These are phyloP conservation scores for Clavariopsis aquatica DNA, from an alignment of 495 filamentous ascomycete genomes.

Conservation along the genomic window DNA sequence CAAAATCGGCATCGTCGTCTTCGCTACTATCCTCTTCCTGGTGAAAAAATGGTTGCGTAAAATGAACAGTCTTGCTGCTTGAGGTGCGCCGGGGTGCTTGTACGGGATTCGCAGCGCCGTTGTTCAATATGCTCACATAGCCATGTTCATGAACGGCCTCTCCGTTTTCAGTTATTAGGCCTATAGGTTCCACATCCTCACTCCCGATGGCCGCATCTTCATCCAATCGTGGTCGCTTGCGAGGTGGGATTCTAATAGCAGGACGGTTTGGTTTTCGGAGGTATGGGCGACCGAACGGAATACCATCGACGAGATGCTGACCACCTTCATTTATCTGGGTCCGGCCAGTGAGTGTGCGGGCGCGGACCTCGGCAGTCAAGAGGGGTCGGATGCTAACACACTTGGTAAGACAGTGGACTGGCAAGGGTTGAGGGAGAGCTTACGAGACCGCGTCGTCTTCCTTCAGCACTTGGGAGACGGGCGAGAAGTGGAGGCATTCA, in stretches of 20 bases:
- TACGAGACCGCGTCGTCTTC: constrained; percentile 86
- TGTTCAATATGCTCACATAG: neutral
- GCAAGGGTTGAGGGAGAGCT: constrained; percentile 36
- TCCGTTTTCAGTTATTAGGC: constrained; percentile 36
- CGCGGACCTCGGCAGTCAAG: constrained; percentile 69
- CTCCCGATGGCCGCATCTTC: constrained; percentile 23
- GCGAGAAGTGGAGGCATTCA: constrained; percentile 87
- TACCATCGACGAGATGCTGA: constrained; percentile 82
- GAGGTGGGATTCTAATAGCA: constrained; percentile 69
- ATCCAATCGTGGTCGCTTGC: constrained; percentile 67
- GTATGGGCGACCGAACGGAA: constrained; percentile 79
- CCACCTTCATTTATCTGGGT: constrained; percentile 81
- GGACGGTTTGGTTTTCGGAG: constrained; percentile 66
- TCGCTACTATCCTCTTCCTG: constrained; percentile 20
- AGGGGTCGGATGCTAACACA: constrained; percentile 74
- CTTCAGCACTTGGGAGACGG: constrained; percentile 66
- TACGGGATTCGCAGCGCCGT: neutral
- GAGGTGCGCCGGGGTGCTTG: neutral
- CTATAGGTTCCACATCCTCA: constrained; percentile 48
- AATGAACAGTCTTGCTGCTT: constrained; percentile 13
- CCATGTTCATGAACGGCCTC: neutral
- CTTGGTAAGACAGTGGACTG: neutral
- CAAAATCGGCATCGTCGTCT: constrained; percentile 34
- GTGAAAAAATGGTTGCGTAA: neutral
- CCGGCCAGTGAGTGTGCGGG: constrained; percentile 74